Conservation (phyloP, 192 early-diverging fungal genomes). For the Coemansia sp. region DNA sequence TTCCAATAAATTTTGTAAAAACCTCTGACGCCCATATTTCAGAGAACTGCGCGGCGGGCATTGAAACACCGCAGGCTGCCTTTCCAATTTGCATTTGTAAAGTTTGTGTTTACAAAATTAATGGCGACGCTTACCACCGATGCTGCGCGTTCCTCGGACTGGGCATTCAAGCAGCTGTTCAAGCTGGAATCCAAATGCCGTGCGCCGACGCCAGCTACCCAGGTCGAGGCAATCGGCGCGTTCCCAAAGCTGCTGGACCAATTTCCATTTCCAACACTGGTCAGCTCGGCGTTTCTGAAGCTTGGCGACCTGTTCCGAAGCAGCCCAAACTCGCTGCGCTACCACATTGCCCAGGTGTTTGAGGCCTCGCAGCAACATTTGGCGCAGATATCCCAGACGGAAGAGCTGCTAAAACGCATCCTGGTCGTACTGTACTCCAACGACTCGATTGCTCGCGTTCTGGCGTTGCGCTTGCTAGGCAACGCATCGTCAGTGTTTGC, state of each 20-base stretch:
- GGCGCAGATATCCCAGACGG: conserved; percentile 33
- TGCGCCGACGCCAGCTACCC: conserved; percentile 23
- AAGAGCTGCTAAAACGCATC: conserved; percentile 51
- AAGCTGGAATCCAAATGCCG: conserved; percentile 50
- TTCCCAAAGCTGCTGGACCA: conserved; percentile 51
- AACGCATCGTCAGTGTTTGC: conserved; percentile 48
- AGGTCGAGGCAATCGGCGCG: conserved; percentile 49
- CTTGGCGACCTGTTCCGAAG: conserved; percentile 50
- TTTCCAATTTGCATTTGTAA: too few species aligned
- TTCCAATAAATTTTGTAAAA: too few species aligned
- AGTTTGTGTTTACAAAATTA: too few species aligned
- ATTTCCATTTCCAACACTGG: conserved; percentile 52
- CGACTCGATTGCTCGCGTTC: conserved; percentile 49
- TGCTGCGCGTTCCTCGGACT: conserved; percentile 32
- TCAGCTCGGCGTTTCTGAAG: conserved; percentile 52
- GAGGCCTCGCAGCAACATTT: conserved; percentile 38
- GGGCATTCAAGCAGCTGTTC: conserved; percentile 52
- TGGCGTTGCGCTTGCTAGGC: conserved; percentile 49
- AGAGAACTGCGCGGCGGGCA: too few species aligned
- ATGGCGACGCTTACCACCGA: conserved; percentile 4
- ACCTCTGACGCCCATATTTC: too few species aligned
- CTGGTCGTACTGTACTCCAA: conserved; percentile 49
- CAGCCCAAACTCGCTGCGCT: conserved; percentile 45
- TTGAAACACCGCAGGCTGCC: conserved; percentile 7
- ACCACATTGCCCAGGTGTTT: conserved; percentile 51